Evolutionary conservation across 805 yeast genomes (phyloP).

Genomic region (Starmera quercuum): DNA sequence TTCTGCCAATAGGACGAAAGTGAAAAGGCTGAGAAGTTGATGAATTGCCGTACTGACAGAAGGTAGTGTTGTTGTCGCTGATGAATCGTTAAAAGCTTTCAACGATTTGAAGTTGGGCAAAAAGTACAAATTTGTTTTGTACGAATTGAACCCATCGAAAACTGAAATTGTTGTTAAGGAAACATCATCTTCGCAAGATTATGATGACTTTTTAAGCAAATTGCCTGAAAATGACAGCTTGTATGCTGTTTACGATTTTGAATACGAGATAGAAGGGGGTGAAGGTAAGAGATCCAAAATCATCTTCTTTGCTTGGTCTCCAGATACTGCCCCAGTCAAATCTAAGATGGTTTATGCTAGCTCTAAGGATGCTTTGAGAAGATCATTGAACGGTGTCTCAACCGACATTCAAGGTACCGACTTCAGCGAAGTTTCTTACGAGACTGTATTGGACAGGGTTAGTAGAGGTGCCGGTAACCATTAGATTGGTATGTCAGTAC

Average conservation of each 20-base stretch:
- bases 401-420: slow-evolving; percentile 98
- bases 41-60: slow-evolving; percentile 1
- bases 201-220: slow-evolving; percentile 80
- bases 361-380: slow-evolving; percentile 96
- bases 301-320: slow-evolving; percentile 84
- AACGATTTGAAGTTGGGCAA: slow-evolving; percentile 93
- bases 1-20: background rate
- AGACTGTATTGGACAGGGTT: slow-evolving; percentile 84
- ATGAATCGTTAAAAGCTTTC: slow-evolving; percentile 90
- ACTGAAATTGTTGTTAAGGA: slow-evolving; percentile 87
- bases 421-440: slow-evolving; percentile 93
- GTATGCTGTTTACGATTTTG: slow-evolving; percentile 95
- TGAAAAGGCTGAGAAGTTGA: background rate
- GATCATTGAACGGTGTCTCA: slow-evolving; percentile 92
- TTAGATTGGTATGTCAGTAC: too few species aligned
- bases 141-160: slow-evolving; percentile 72
- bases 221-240: slow-evolving; percentile 95
- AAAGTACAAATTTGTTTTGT: slow-evolving; percentile 78
- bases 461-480: slow-evolving; percentile 71
- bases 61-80: slow-evolving; percentile 71
- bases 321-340: slow-evolving; percentile 94
- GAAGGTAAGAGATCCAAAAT: slow-evolving; percentile 90
- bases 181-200: slow-evolving; percentile 66
- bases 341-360: slow-evolving; percentile 97
- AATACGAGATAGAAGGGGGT: slow-evolving; percentile 80